Evolutionary conservation across 1,284 basidiomycete species (phyloP).

Genomic region (Trichosporon faecale): DNA sequence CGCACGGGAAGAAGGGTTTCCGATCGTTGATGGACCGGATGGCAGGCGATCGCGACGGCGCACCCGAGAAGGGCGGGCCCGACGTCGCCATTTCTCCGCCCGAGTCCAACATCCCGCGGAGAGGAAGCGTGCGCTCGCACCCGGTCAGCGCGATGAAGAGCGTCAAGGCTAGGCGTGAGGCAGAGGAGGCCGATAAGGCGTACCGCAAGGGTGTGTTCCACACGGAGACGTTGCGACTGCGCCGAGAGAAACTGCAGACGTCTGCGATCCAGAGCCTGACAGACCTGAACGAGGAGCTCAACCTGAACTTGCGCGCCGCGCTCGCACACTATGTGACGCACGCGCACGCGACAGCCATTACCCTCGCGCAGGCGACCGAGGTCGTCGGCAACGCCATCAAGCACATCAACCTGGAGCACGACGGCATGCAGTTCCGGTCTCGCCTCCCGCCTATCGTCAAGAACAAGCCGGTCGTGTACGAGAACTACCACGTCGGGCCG

Average conservation of each 20-base stretch:
- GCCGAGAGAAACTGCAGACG: constrained; percentile 75
- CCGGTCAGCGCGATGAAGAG: constrained; percentile 59
- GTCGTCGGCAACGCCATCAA: constrained; percentile 56
- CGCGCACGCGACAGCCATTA: constrained; percentile 55
- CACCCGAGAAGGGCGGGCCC: constrained; percentile 11
- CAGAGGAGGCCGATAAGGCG: constrained; percentile 92
- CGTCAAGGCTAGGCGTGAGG: constrained; percentile 79
- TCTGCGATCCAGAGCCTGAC: constrained; percentile 80
- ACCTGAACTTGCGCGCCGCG: constrained; percentile 62
- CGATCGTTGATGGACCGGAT: constrained; percentile 49
- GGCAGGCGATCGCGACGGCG: constrained; percentile 42
- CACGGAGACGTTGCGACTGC: constrained; percentile 83
- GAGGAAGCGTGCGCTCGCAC: constrained; percentile 13
- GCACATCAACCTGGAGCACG: constrained; percentile 66
- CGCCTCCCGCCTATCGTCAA: constrained; percentile 12
- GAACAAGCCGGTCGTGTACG: constrained; percentile 38
- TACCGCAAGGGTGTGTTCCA: constrained; percentile 90
- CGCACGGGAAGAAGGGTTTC: constrained; percentile 49
- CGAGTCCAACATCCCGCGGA: constrained; percentile 19
- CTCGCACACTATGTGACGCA: constrained; percentile 73
- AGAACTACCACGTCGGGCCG: constrained; percentile 63
- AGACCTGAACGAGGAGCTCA: constrained; percentile 72
- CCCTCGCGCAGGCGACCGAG: constrained; percentile 59
- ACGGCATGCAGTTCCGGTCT: constrained; percentile 52
- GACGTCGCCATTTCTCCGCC: constrained; percentile 20